A percentile compares a stretch with the other conserved stretches of the same genome.
These are phyloP conservation scores for Dendrobium nobile DNA, from an alignment of 106 monocot species.

Conservation along the genomic window DNA sequence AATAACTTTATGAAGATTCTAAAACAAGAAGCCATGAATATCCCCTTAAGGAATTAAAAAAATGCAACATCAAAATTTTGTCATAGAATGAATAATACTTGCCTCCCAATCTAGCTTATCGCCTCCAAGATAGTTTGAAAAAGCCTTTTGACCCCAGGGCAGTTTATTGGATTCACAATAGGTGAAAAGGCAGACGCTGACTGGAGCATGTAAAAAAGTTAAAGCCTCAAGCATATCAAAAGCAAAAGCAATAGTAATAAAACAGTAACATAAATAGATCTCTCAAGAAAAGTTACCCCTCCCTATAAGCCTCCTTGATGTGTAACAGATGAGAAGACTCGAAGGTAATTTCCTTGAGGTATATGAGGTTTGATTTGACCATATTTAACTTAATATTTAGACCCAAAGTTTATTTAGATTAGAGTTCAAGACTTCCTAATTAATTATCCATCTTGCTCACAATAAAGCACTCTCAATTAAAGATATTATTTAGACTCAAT, in stretches of 20 bases:
- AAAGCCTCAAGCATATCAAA: neutral
- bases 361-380: no score
- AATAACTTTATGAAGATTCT: constrained; percentile 2
- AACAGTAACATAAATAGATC: no score
- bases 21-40: neutral
- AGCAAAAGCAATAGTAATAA: neutral
- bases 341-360: no score
- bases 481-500: no score
- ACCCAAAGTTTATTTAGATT: no score
- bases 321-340: no score
- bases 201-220: constrained; percentile 29
- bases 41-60: neutral
- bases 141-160: constrained; percentile 98
- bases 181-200: constrained; percentile 93
- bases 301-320: no score
- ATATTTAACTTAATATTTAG: no score
- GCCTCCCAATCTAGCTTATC: constrained; percentile 85
- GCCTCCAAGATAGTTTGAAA: constrained; percentile 83
- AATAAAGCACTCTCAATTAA: no score
- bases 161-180: constrained; percentile 78
- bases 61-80: neutral
- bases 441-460: no score
- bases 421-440: no score
- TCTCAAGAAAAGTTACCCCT: no score
- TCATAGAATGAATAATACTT: constrained; percentile 9